These are phyloP conservation scores for Geosiphon pyriformis DNA, from an alignment of 192 early-diverging fungal species.

Conservation along the genomic window DNA sequence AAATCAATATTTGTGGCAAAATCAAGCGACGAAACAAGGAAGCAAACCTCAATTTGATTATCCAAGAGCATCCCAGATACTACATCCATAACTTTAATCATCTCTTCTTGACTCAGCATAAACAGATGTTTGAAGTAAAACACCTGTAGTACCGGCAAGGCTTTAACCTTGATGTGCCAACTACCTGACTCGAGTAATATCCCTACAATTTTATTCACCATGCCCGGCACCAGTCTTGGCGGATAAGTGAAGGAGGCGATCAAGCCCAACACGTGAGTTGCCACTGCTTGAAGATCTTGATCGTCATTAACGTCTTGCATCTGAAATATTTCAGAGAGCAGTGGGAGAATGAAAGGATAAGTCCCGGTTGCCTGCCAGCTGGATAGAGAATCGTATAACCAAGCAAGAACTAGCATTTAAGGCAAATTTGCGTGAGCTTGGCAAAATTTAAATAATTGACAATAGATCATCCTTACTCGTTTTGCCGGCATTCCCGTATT, in stretches of 20 bases:
- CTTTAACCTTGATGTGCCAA: slow-evolving; percentile 80
- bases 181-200: slow-evolving; percentile 45
- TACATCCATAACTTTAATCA: slow-evolving; percentile 59
- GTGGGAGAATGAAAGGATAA: slow-evolving; percentile 45
- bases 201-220: slow-evolving; percentile 53
- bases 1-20: no score
- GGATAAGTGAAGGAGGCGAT: slow-evolving; percentile 54
- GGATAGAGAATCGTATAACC: slow-evolving; percentile 55
- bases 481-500: slow-evolving; percentile 73
- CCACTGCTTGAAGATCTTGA: slow-evolving; percentile 59
- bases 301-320: slow-evolving; percentile 74
- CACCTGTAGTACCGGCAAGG: slow-evolving; percentile 79
- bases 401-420: slow-evolving; percentile 52
- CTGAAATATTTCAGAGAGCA: slow-evolving; percentile 55
- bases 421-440: background rate
- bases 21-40: background rate
- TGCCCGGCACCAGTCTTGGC: slow-evolving; percentile 37
- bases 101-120: slow-evolving; percentile 52
- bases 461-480: slow-evolving; percentile 45
- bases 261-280: slow-evolving; percentile 43
- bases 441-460: background rate
- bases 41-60: slow-evolving; percentile 78
- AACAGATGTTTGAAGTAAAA: slow-evolving; percentile 84
- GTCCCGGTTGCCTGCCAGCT: slow-evolving; percentile 49
- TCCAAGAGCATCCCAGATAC: slow-evolving; percentile 69